Conservation (phyloP, 106 monocot genomes). For the Apostasia shenzhenica region DNA sequence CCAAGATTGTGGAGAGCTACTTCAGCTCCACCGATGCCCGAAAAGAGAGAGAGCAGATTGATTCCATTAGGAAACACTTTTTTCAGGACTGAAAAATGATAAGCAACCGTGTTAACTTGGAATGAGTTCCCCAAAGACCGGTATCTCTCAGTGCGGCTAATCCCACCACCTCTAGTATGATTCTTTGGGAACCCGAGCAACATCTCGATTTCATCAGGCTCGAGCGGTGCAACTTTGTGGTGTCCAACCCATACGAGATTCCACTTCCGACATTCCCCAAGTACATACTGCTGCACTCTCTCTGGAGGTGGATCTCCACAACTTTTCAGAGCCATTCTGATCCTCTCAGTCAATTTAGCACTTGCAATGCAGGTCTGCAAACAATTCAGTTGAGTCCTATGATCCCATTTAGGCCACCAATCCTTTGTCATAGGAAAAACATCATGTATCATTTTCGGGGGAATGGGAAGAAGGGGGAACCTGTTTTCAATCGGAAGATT, state of each 20-base stretch:
- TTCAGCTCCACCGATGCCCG: slow-evolving; percentile 69
- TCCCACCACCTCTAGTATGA: slow-evolving; percentile 54
- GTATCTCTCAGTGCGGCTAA: slow-evolving; percentile 46
- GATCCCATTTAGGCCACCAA: slow-evolving; percentile 73
- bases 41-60: slow-evolving; percentile 46
- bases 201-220: slow-evolving; percentile 50
- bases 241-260: slow-evolving; percentile 64
- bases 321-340: slow-evolving; percentile 19
- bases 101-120: slow-evolving; percentile 59
- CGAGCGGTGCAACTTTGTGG: slow-evolving; percentile 52
- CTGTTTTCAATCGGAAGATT: slow-evolving; percentile 53
- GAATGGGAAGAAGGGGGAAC: slow-evolving; percentile 41
- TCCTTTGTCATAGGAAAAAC: slow-evolving; percentile 35
- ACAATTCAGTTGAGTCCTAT: slow-evolving; percentile 48
- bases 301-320: slow-evolving; percentile 22
- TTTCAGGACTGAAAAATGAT: slow-evolving; percentile 49
- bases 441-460: slow-evolving; percentile 43
- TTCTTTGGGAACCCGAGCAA: slow-evolving; percentile 51
- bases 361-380: slow-evolving; percentile 36
- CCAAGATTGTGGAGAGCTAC: slow-evolving; percentile 53
- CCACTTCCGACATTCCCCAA: slow-evolving; percentile 40
- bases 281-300: slow-evolving; percentile 23
- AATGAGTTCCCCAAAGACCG: slow-evolving; percentile 57
- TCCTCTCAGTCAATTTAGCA: slow-evolving; percentile 36
- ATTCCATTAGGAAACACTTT: slow-evolving; percentile 48